Percentiles rank a stretch among this genome's conserved stretches.
Evolutionary conservation across 768 basidiomycete genomes (phyloP).

Genomic region (Boletus edulis): DNA sequence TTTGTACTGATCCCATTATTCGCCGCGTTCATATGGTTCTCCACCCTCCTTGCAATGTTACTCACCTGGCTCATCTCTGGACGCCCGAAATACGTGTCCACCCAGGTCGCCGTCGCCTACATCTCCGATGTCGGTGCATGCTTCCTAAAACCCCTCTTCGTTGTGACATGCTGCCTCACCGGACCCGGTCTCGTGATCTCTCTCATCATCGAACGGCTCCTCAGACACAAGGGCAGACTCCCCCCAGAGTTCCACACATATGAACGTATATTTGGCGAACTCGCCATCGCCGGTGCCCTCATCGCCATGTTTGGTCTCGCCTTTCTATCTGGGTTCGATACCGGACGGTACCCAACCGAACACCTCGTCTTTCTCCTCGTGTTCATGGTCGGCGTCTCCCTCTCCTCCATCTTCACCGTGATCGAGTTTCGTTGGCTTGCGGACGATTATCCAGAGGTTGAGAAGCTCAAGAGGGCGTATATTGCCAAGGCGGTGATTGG

Average conservation of each 20-base stretch:
- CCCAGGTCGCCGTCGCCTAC: slow-evolving; percentile 60
- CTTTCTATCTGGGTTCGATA: slow-evolving; percentile 71
- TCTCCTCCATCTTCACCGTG: slow-evolving; percentile 74
- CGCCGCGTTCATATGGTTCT: slow-evolving; percentile 64
- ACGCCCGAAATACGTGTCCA: slow-evolving; percentile 46
- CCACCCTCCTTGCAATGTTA: slow-evolving; percentile 68
- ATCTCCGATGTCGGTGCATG: slow-evolving; percentile 79
- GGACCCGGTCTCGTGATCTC: slow-evolving; percentile 59
- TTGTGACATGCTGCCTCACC: slow-evolving; percentile 63
- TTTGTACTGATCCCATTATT: slow-evolving; percentile 66
- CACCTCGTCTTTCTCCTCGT: slow-evolving; percentile 67
- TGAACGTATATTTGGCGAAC: slow-evolving; percentile 50
- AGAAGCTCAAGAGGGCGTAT: slow-evolving; percentile 52
- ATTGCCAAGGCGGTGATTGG: slow-evolving; percentile 62
- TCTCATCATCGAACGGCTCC: slow-evolving; percentile 57
- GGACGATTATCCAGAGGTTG: slow-evolving; percentile 47
- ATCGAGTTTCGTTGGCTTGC: slow-evolving; percentile 69
- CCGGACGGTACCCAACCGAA: slow-evolving; percentile 44
- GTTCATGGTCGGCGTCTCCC: slow-evolving; percentile 68
- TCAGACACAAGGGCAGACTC: slow-evolving; percentile 69
- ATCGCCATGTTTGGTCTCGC: slow-evolving; percentile 66
- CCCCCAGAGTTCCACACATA: slow-evolving; percentile 54
- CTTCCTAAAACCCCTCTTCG: slow-evolving; percentile 72
- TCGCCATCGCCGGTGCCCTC: slow-evolving; percentile 61
- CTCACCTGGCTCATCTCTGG: slow-evolving; percentile 71